phyloP scores from a whole-genome alignment of 164 flowering plant genomes.

The Macadamia integrifolia region DNA sequence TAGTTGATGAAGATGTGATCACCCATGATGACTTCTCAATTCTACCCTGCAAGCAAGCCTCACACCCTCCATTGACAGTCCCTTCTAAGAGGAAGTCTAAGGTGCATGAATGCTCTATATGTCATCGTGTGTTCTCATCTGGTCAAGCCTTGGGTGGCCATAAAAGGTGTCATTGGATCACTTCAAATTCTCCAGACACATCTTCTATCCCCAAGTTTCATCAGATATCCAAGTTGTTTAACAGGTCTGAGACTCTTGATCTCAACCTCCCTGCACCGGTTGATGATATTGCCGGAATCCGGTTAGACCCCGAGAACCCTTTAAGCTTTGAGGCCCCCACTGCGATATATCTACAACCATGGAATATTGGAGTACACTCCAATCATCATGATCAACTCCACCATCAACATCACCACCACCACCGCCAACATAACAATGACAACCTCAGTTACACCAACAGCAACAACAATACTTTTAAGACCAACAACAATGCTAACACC shows the following conservation, averaged over 20 bases:
- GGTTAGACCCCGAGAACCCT: slow-evolving; percentile 20
- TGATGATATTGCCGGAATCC: slow-evolving; percentile 14
- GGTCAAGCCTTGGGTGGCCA: slow-evolving; percentile 97
- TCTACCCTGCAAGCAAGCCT: slow-evolving; percentile 18
- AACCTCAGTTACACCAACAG: neutral
- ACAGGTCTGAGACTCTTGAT: slow-evolving; percentile 39
- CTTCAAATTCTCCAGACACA: slow-evolving; percentile 48
- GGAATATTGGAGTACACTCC: slow-evolving; percentile 25
- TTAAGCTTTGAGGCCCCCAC: slow-evolving; percentile 44
- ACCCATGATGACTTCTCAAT: slow-evolving; percentile 45
- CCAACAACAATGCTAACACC: slow-evolving; percentile 1
- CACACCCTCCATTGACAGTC: slow-evolving; percentile 10
- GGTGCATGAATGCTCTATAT: slow-evolving; percentile 83
- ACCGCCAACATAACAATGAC: neutral
- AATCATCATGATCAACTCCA: slow-evolving; percentile 1
- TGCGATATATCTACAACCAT: slow-evolving; percentile 36
- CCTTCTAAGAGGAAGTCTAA: slow-evolving; percentile 58
- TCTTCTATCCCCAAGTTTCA: slow-evolving; percentile 33
- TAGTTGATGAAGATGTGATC: slow-evolving; percentile 46
- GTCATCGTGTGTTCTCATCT: slow-evolving; percentile 71
- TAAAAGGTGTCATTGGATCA: slow-evolving; percentile 96
- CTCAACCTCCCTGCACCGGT: slow-evolving; percentile 76
- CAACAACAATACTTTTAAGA: neutral
- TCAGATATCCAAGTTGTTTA: slow-evolving; percentile 15
- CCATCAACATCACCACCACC: neutral